Evolutionary conservation across 306 rosid genomes (phyloP), one percentile per base, ranked within the genome.

Genomic region (Canavalia gladiata): DNA sequence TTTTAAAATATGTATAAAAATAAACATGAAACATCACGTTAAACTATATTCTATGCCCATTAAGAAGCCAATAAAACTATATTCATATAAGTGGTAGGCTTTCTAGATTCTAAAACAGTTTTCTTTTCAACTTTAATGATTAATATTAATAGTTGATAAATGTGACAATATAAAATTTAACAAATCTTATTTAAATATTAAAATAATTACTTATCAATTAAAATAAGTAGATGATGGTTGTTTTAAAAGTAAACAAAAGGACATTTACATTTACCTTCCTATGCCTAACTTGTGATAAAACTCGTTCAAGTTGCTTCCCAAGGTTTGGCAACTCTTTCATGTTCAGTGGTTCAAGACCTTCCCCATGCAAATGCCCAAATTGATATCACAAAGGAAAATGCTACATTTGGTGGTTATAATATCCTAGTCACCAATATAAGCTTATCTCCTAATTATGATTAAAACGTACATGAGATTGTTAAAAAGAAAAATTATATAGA

Each of bases 331-430:
- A 69, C 89, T 94, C 97, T 77, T 92, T 94, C 57, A 90, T 89
- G 80, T 69, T 92, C 81, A 94, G 78, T 9, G 95, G 92, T 83
- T 92, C 98, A 59, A 94, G 95, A 84, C 92, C 97, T 86, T 94
- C 95, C 73, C 98, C 98, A 77, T 92, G 98, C 89, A 94, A 87
- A 76, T 92, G 90, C 91, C 98, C 90, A 62, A 30, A 34, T n/a
- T 63, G 50, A 58, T 51, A 68, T 49, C 47, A 29, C 35, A 77
- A 55, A 39, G 62, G 13, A 49, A 67, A 74, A 72, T 1, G 4
- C 69, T 12, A 7, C 34, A 55, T 37, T 8, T 37, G 50, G n/a
- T 73, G 33, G 33, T 33, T 12, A 56, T 39, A 33, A 51, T 51
- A 1, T 37, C 51, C 5, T 62, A 5, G 9, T 8, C 12, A 37